A percentile compares a stretch with the other conserved stretches of the same genome.
Conservation (phyloP, 192 early-diverging fungal species). For the Coemansia sp. region DNA sequence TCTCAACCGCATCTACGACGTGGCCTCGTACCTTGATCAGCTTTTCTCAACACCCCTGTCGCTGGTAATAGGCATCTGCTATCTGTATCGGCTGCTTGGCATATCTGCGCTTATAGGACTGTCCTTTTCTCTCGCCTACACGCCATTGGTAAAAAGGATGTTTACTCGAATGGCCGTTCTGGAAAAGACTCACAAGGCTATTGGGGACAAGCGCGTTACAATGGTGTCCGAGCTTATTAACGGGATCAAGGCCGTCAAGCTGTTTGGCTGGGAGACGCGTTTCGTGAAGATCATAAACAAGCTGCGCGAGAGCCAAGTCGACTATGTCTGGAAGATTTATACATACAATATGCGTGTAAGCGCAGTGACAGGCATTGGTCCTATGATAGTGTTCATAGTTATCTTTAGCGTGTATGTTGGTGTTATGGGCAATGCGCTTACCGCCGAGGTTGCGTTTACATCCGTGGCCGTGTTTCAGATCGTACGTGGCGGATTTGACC, state of each 20-base stretch:
- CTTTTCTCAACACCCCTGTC: constrained; percentile 64
- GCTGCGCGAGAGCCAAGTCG: constrained; percentile 65
- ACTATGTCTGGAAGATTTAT: constrained; percentile 55
- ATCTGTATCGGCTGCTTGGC: constrained; percentile 76
- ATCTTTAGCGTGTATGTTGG: constrained; percentile 64
- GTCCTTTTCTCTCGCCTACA: constrained; percentile 59
- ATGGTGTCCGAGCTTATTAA: constrained; percentile 82
- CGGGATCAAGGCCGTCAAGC: constrained; percentile 89
- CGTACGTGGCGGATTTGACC: constrained; percentile 64
- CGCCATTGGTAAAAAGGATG: constrained; percentile 58
- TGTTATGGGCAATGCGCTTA: constrained; percentile 56
- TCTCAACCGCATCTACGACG: constrained; percentile 61
- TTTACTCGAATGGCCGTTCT: constrained; percentile 53
- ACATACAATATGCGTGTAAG: constrained; percentile 54
- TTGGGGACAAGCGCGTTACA: constrained; percentile 73
- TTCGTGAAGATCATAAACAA: constrained; percentile 67
- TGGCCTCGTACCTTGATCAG: constrained; percentile 59
- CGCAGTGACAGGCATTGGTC: constrained; percentile 59
- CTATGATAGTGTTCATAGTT: constrained; percentile 62
- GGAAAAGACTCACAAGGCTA: constrained; percentile 60
- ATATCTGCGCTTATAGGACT: constrained; percentile 78
- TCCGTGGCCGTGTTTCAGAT: constrained; percentile 69
- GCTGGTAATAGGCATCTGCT: constrained; percentile 64
- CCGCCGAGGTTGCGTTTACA: constrained; percentile 70
- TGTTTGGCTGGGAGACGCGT: constrained; percentile 79